Conservation (phyloP, 2,329 filamentous ascomycete genomes). For the Colletotrichum sp. region DNA sequence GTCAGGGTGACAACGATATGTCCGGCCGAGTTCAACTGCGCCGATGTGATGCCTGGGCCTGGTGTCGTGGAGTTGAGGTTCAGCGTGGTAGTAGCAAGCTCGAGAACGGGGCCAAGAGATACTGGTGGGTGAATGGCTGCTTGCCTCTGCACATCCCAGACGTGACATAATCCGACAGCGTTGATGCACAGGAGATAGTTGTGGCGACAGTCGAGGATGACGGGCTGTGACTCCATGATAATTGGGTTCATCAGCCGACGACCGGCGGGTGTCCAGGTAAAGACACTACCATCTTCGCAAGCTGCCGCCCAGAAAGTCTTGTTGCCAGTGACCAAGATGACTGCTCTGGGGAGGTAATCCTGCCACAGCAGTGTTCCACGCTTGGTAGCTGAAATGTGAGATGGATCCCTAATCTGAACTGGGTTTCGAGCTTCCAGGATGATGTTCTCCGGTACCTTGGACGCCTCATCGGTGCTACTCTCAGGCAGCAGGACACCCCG, state of each 20-base stretch:
- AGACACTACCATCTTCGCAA: constrained; percentile 89
- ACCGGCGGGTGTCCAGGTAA: constrained; percentile 92
- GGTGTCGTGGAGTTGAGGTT: constrained; percentile 76
- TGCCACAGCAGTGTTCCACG: constrained; percentile 87
- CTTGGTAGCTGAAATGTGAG: constrained; percentile 81
- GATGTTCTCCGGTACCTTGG: constrained; percentile 70
- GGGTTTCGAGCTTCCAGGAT: constrained; percentile 92
- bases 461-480: constrained; percentile 62
- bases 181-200: constrained; percentile 92
- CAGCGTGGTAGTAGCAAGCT: constrained; percentile 81
- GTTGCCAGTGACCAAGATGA: constrained; percentile 91
- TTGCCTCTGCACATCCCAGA: constrained; percentile 90
- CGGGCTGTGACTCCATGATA: constrained; percentile 88
- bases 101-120: constrained; percentile 86
- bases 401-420: constrained; percentile 77
- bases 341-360: constrained; percentile 85
- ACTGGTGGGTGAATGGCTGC: constrained; percentile 88
- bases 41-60: constrained; percentile 86
- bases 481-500: constrained; percentile 62
- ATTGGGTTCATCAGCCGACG: constrained; percentile 84
- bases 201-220: constrained; percentile 89
- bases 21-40: constrained; percentile 87
- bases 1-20: constrained; percentile 88
- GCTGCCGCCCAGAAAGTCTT: constrained; percentile 90
- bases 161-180: constrained; percentile 85